Evolutionary conservation across 2,329 filamentous ascomycete species (phyloP).

Genomic region (Neurospora crassa): DNA sequence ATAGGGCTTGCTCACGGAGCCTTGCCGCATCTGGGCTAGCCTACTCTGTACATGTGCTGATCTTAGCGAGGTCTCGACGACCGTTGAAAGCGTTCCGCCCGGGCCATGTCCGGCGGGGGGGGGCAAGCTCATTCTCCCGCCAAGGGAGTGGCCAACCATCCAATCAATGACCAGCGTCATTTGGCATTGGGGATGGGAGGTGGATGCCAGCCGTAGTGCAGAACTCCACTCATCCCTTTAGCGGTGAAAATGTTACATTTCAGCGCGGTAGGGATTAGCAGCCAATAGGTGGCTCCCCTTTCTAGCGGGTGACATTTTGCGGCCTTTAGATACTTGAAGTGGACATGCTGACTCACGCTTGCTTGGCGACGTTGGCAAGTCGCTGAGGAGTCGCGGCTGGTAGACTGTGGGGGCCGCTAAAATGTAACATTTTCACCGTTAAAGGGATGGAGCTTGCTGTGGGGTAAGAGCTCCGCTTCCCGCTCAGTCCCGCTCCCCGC

Average conservation of each 20-base stretch:
- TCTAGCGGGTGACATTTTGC: no score
- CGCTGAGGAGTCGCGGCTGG: no score
- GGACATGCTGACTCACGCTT: no score
- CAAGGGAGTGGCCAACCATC: neutral
- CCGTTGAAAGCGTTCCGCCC: conserved; percentile 11
- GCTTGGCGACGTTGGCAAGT: no score
- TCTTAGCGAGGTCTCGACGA: conserved; percentile 9
- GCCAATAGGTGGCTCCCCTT: no score
- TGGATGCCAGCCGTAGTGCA: neutral
- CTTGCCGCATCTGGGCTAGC: conserved; percentile 14
- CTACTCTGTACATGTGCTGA: conserved; percentile 1
- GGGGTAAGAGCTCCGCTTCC: neutral
- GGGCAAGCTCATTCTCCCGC: neutral
- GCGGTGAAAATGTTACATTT: no score
- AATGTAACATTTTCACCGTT: no score
- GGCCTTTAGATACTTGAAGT: no score
- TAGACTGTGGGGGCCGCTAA: no score
- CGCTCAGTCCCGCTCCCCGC: neutral
- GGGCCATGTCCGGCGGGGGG: neutral
- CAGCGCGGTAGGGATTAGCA: no score
- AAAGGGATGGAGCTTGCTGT: neutral
- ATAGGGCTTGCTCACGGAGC: conserved; percentile 11
- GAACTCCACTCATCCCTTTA: no score
- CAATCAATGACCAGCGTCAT: neutral
- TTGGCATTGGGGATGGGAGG: neutral